A percentile compares a stretch with the other conserved stretches of the same genome.
These are phyloP conservation scores for Tylopilus cervinicoccineus DNA, from an alignment of 768 basidiomycete genomes.

Conservation along the genomic window DNA sequence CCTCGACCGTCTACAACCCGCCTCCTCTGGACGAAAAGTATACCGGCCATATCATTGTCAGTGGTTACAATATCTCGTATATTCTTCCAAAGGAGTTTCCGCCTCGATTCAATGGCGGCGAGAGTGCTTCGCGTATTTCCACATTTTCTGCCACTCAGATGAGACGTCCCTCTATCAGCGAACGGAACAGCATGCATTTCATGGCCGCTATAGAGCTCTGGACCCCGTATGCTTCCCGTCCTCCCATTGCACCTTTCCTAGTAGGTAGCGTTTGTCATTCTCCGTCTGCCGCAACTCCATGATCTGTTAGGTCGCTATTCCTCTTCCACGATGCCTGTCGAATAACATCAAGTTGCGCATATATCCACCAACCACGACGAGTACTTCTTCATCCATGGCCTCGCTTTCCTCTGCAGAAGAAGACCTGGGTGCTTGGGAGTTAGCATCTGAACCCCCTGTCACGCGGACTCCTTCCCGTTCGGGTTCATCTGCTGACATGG, in stretches of 20 bases:
- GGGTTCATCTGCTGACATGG: constrained; percentile 64
- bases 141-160: constrained; percentile 29
- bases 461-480: constrained; percentile 53
- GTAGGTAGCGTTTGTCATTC: constrained; percentile 35
- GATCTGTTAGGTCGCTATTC: constrained; percentile 60
- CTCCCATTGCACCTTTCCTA: constrained; percentile 72
- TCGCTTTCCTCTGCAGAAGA: constrained; percentile 76
- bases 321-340: constrained; percentile 72
- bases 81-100: constrained; percentile 67
- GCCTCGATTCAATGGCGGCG: constrained; percentile 27
- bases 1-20: constrained; percentile 23
- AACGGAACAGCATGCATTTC: constrained; percentile 61
- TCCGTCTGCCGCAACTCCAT: constrained; percentile 4
- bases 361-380: constrained; percentile 54
- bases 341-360: constrained; percentile 74
- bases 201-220: constrained; percentile 80
- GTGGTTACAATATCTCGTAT: constrained; percentile 72
- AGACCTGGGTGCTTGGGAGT: constrained; percentile 65
- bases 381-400: constrained; percentile 56
- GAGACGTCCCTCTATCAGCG: constrained; percentile 52
- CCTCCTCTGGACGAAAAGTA: constrained; percentile 62
- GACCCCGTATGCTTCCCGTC: constrained; percentile 63
- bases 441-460: constrained; percentile 74
- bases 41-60: constrained; percentile 72
- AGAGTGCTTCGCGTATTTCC: constrained; percentile 20